Evolutionary conservation across 345 rosid genomes (phyloP).

Genomic region (Salix suchowensis): DNA sequence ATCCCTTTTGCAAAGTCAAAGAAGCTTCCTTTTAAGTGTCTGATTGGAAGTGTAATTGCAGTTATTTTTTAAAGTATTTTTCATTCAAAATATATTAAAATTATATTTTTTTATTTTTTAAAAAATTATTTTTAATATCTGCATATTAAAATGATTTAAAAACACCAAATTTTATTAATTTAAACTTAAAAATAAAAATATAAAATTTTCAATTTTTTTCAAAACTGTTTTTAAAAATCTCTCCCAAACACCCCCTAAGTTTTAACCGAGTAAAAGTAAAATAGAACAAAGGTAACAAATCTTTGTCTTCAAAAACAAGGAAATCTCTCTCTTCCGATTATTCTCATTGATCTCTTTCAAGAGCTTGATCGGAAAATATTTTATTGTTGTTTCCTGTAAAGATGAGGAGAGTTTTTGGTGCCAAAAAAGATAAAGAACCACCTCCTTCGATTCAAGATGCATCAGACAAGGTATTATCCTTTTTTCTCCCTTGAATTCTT

Average conservation of each 20-base stretch:
- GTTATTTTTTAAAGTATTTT: too few relatives aligned
- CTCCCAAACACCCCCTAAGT: too few relatives aligned
- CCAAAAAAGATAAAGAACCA: slow-evolving; percentile 86
- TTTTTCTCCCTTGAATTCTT: background rate
- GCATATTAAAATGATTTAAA: too few relatives aligned
- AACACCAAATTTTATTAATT: too few relatives aligned
- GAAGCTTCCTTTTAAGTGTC: background rate
- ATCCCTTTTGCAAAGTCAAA: background rate
- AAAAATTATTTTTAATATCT: too few relatives aligned
- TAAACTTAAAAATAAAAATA: too few relatives aligned
- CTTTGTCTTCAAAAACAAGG: background rate
- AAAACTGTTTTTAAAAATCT: too few relatives aligned
- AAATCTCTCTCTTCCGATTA: background rate
- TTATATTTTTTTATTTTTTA: too few relatives aligned
- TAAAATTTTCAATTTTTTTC: too few relatives aligned
- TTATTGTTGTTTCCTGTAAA: background rate
- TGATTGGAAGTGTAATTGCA: too few relatives aligned
- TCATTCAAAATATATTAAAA: too few relatives aligned
- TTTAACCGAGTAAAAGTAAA: background rate
- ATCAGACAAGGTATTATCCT: slow-evolving; percentile 60
- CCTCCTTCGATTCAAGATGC: slow-evolving; percentile 84
- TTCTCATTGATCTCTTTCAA: background rate
- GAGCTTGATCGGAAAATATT: background rate
- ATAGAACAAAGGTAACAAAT: background rate
- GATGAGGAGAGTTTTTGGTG: slow-evolving; percentile 90